A percentile compares a stretch with the other conserved stretches of the same genome.
These are phyloP conservation scores for Coleophoma crateriformis DNA, from an alignment of 2,329 filamentous ascomycete genomes.

Conservation along the genomic window DNA sequence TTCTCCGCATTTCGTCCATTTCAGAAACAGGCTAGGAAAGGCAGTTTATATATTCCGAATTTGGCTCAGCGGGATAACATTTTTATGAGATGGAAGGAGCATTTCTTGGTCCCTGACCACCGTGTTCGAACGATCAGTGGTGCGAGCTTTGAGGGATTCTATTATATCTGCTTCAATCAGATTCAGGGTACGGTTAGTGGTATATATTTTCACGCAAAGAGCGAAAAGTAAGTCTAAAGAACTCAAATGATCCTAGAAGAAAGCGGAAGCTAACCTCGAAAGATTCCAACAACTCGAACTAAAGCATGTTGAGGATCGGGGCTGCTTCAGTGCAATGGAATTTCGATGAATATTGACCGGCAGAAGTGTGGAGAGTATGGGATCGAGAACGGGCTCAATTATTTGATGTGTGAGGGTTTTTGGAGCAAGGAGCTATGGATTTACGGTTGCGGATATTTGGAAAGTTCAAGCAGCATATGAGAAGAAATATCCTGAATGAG, in stretches of 20 bases:
- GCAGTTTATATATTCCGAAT: constrained; percentile 59
- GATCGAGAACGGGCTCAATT: constrained; percentile 1
- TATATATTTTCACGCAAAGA: constrained; percentile 97
- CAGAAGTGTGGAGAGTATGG: constrained; percentile 6
- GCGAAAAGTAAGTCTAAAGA: constrained; percentile 72
- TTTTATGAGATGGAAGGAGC: constrained; percentile 99
- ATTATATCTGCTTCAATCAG: constrained; percentile 99
- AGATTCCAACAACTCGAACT: constrained; percentile 92
- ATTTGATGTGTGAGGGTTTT: not conserved
- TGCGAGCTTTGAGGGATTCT: constrained; percentile 97
- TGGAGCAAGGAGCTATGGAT: not conserved
- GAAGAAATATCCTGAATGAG: not conserved
- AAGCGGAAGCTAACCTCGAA: constrained; percentile 11
- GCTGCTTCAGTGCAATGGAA: constrained; percentile 82
- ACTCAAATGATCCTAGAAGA: not conserved
- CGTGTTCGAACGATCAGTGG: constrained; percentile 85
- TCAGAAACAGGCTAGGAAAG: constrained; percentile 50
- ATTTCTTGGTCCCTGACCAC: constrained; percentile 94
- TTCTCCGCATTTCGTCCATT: constrained; percentile 84
- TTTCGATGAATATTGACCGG: constrained; percentile 61
- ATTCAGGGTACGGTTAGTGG: constrained; percentile 79
- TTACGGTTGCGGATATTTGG: not conserved
- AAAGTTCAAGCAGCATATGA: not conserved
- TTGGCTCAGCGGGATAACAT: constrained; percentile 78
- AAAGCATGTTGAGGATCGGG: constrained; percentile 78